phyloP scores from a whole-genome alignment of 345 rosid genomes.

The Lenwebbia sp. region DNA sequence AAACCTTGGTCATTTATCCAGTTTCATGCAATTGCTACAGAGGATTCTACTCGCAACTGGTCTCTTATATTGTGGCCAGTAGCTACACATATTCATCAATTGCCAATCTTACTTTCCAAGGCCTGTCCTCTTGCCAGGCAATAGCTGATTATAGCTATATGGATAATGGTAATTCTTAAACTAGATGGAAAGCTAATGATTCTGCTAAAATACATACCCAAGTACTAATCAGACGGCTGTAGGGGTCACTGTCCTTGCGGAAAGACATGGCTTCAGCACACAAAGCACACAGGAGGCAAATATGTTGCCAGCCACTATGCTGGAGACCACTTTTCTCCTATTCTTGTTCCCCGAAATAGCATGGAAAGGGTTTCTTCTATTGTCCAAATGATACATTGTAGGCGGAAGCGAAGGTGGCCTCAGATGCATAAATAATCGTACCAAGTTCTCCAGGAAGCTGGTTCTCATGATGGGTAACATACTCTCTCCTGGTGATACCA shows the following conservation, averaged over 20 bases:
- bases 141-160: neutral
- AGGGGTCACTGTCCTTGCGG: neutral
- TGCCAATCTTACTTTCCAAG: neutral
- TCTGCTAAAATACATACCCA: neutral
- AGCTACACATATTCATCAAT: neutral
- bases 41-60: neutral
- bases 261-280: neutral
- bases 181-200: neutral
- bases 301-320: neutral
- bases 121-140: neutral
- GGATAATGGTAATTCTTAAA: neutral
- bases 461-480: neutral
- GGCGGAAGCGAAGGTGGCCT: neutral
- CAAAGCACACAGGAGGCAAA: neutral
- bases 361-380: neutral
- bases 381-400: neutral
- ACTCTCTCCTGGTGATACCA: neutral
- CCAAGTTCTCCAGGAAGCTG: neutral
- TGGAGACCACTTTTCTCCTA: neutral
- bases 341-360: neutral
- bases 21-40: neutral
- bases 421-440: neutral
- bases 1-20: neutral
- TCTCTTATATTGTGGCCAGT: neutral
- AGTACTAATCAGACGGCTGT: neutral